Base-by-base conservation (phyloP, 257 asterid species). In the Schizonepeta tenuifolia region DNA sequence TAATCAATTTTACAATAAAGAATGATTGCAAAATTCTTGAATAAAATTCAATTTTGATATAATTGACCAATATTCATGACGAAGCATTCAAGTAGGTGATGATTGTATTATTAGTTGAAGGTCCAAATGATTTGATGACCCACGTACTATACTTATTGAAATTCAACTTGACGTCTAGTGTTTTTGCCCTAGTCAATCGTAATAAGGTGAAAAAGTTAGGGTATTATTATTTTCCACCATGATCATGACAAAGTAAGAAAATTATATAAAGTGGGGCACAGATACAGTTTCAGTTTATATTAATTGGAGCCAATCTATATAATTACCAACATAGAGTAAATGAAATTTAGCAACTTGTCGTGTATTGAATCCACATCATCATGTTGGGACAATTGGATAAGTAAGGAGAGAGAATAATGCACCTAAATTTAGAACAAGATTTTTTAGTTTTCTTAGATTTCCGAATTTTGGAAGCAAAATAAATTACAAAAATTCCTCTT, bases 41-140 rank as follows among this genome's bases (percentile, higher is more conserved):
- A 40, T 31, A 21, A 70, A 46, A 28, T 54, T 70, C 3, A 40
- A 26, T 26, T 44, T 26, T 3, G 35, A 24, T 22, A 26, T 26
- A 60, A 47, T 24, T 10, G 38, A 56, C 61, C 40, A 15, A 26
- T 28, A 49, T 12, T 72, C 65, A 77, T 64, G 75, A 77, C 55
- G 77, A 63, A 67, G 63, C 73, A 68, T 78, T 71, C 79, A 38
- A 67, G 69, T 67, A 68, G 53, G 78, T 55, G 67, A 82, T 78
- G 81, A 82, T 78, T 82, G 71, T 60, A 59, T 10, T 54, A 71
- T 10, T 54, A 71, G 76, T 61, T 22, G 35, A 72, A 65, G 76
- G 65, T 36, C n/a, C 9, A 50, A 46, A 54, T 70, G 75, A 74
- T 77, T 77, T 70, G 80, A 71, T 75, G 78, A 78, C 73, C 77